Evolutionary conservation across 2,329 filamentous ascomycete species (phyloP).

Genomic region (Fusarium odoratissimum): DNA sequence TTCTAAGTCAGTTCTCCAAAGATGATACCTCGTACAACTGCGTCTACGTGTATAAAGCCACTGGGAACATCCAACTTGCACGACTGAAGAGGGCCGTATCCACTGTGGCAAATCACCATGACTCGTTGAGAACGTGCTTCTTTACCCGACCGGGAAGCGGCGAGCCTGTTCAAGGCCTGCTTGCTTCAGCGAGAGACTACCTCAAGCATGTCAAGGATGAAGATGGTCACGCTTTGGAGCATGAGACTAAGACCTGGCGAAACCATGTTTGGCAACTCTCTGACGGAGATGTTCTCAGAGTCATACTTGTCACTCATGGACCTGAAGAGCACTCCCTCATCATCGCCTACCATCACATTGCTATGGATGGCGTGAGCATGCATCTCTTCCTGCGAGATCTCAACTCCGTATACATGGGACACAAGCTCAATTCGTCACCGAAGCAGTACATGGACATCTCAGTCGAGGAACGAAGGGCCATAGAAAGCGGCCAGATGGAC

Average conservation of each 20-base stretch:
- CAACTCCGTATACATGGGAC: neutral
- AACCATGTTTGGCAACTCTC: neutral
- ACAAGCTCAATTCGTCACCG: neutral
- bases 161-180: neutral
- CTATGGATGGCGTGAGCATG: constrained; percentile 1
- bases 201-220: neutral
- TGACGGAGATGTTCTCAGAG: neutral
- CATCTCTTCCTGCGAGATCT: neutral
- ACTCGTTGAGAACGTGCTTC: neutral
- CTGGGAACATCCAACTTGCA: neutral
- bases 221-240: neutral
- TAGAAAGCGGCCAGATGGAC: neutral
- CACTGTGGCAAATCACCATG: neutral
- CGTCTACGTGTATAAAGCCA: neutral
- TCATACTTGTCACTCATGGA: neutral
- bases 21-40: neutral
- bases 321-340: neutral
- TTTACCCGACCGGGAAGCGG: neutral
- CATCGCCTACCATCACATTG: constrained; percentile 1
- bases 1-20: constrained; percentile 4
- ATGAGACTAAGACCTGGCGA: neutral
- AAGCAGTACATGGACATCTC: constrained; percentile 3
- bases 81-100: neutral
- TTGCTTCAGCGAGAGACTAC: neutral
- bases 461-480: neutral